These are phyloP conservation scores for Neoboletus brunneissimus DNA, from an alignment of 768 basidiomycete genomes.

Conservation along the genomic window DNA sequence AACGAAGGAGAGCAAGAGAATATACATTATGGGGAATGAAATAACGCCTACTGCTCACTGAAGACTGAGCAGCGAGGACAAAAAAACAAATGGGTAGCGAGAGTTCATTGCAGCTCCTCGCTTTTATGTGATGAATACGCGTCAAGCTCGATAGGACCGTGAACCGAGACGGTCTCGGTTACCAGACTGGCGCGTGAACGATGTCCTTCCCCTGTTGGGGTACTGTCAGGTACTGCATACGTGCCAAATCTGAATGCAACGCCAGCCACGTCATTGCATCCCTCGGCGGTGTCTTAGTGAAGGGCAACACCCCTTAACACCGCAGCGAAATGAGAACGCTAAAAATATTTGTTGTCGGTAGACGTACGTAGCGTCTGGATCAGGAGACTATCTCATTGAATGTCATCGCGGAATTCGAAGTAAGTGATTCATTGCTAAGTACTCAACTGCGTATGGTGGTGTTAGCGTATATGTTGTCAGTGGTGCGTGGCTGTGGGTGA, in stretches of 20 bases:
- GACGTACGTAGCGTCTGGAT: not conserved
- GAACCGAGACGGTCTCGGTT: not conserved
- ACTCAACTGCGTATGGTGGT: not conserved
- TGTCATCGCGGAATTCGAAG: not conserved
- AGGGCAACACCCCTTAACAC: not conserved
- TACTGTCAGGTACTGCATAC: not conserved
- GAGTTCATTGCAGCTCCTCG: not conserved
- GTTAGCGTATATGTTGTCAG: not conserved
- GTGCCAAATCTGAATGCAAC: not conserved
- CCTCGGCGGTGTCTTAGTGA: not conserved
- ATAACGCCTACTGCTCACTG: not conserved
- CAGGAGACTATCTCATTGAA: not conserved
- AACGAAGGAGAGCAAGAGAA: conserved; percentile 1
- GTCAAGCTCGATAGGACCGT: not conserved
- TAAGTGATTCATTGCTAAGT: not conserved
- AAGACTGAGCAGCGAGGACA: not conserved
- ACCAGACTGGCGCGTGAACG: no score
- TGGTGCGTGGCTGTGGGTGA: not conserved
- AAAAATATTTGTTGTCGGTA: not conserved
- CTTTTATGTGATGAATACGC: not conserved
- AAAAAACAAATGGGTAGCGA: not conserved
- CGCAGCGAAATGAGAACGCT: not conserved
- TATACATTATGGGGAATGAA: conserved; percentile 10
- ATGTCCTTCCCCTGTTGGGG: not conserved
- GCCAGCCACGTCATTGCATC: not conserved